Evolutionary conservation across 495 filamentous ascomycete genomes (phyloP), one percentile per base, ranked within the genome.

Genomic region (Hypomontagnella submonticulosa): DNA sequence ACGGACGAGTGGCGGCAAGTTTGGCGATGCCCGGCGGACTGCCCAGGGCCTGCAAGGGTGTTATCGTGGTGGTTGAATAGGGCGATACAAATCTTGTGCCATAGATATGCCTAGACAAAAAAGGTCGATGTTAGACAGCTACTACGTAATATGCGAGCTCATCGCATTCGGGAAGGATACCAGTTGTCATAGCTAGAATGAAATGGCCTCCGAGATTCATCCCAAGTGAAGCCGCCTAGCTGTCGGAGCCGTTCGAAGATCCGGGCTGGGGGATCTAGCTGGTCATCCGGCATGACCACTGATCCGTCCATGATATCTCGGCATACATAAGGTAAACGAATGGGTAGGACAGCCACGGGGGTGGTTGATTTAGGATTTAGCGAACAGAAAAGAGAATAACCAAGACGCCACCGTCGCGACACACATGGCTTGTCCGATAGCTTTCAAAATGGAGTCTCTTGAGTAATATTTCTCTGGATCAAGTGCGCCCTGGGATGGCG

Each of bases 101-200:
- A 50, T 74, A 81, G 47, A 82, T 67, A 51, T 83, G 79, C 81
- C 76, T 78, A 57, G 41, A 59, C 48, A 60, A 46, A 56, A 41
- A 61, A 23, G 61, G 8, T 32, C 50, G 41, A 43, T 19, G 63
- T 63, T 61, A 71, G 57, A 61, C 34, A 67, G 53, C 57, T 60
- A 57, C 27, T 60, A 51, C 40, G 37, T 13, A 27, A 23, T 12
- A 59, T 56, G 56, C 52, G 60, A 67, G 46, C 54, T 34, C 20
- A 61, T 44, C 34, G 53, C 48, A 27, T 49, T 41, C 44, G 51
- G 55, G 53, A 46, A 46, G 55, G 49, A 63, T 76, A 79, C 79
- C 90, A 93, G 76, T 90, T 90, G 68, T 89, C 89, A 75, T 93
- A 93, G 61, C 85, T 90, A n/a, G 90, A 90, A 76, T 92, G 90